Conservation (phyloP, 768 basidiomycete species). For the Collybiopsis luxurians region DNA sequence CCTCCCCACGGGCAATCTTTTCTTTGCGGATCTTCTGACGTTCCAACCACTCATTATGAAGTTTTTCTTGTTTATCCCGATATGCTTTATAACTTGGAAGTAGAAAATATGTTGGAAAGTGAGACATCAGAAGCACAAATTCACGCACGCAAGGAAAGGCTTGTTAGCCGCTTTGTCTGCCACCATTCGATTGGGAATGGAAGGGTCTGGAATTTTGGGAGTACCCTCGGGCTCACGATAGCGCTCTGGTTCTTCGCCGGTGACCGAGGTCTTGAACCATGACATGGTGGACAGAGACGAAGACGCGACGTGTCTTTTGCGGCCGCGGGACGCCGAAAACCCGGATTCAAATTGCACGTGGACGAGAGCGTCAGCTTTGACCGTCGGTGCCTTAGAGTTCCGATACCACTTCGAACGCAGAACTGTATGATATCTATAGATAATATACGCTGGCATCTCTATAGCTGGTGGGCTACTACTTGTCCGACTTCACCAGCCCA, state of each 20-base stretch:
- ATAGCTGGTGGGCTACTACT: slow-evolving; percentile 35
- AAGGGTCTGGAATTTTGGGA: slow-evolving; percentile 59
- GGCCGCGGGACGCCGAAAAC: not conserved
- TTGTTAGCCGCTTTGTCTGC: slow-evolving; percentile 81
- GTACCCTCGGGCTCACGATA: slow-evolving; percentile 39
- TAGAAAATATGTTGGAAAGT: not conserved
- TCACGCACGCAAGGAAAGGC: slow-evolving; percentile 77
- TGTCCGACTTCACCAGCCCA: slow-evolving; percentile 42
- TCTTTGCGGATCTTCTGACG: slow-evolving; percentile 70
- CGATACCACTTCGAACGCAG: too few relatives aligned
- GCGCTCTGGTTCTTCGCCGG: slow-evolving; percentile 31
- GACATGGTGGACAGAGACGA: slow-evolving; percentile 44
- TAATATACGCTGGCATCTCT: not conserved
- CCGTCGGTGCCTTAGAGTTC: too few relatives aligned
- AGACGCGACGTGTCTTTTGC: not conserved
- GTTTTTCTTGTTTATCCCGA: slow-evolving; percentile 55
- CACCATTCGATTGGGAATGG: slow-evolving; percentile 66
- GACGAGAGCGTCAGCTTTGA: not conserved
- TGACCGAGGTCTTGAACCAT: slow-evolving; percentile 51
- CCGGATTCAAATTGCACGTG: too few relatives aligned
- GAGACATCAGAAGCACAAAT: not conserved
- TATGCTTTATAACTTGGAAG: slow-evolving; percentile 66
- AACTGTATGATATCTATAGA: too few relatives aligned
- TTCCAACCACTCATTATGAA: slow-evolving; percentile 63
- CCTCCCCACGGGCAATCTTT: slow-evolving; percentile 71